Percentiles rank a stretch among this genome's conserved stretches.
phyloP scores from a whole-genome alignment of 2,329 filamentous ascomycete genomes.

The Colletotrichum melonis region DNA sequence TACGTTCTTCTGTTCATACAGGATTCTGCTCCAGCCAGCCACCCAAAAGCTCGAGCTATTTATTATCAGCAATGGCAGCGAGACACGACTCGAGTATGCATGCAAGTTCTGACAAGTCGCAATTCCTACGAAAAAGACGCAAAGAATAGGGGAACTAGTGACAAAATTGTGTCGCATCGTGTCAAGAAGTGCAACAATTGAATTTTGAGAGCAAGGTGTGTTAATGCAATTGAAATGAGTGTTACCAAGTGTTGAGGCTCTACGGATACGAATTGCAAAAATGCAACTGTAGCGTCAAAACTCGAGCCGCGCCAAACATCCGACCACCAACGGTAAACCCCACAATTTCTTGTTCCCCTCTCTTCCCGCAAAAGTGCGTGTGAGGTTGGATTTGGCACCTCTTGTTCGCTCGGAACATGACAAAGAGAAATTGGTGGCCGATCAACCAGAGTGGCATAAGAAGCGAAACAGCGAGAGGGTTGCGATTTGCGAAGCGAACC shows the following conservation, averaged over 20 bases:
- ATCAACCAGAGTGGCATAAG: background rate
- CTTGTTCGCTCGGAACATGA: background rate
- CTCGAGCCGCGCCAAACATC: background rate
- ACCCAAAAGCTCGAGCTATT: background rate
- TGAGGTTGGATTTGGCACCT: background rate
- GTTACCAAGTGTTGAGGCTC: too few species aligned
- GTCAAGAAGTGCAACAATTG: too few species aligned
- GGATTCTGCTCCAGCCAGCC: too few species aligned
- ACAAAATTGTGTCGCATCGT: too few species aligned
- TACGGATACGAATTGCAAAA: too few species aligned
- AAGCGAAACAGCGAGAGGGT: too few species aligned
- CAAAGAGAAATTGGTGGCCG: background rate
- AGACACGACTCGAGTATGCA: background rate
- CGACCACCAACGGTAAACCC: background rate
- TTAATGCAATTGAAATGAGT: too few species aligned
- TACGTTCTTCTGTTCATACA: too few species aligned
- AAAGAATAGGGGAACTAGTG: too few species aligned
- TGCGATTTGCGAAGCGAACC: background rate
- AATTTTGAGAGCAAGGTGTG: too few species aligned
- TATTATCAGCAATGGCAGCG: background rate
- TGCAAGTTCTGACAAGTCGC: background rate
- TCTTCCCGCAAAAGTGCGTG: background rate
- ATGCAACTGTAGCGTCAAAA: too few species aligned
- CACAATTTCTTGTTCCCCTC: background rate
- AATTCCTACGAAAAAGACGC: background rate